phyloP scores from a whole-genome alignment of 495 filamentous ascomycete genomes.

The Daldinia bambusicola region DNA sequence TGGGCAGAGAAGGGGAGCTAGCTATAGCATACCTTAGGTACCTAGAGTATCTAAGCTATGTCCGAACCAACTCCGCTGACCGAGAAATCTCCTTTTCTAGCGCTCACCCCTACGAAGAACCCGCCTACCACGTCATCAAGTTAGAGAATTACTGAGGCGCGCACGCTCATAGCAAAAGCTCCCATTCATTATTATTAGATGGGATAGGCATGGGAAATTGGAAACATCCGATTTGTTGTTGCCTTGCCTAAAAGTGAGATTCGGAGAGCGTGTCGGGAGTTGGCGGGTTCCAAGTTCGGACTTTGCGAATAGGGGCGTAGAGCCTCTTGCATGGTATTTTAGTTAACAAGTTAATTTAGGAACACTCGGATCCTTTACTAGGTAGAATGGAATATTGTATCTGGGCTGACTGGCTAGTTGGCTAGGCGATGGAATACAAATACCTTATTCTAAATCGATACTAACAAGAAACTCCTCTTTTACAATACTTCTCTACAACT shows the following conservation, averaged over 20 bases:
- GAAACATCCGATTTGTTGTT: too few relatives aligned
- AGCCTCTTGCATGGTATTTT: background rate
- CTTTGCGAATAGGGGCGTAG: background rate
- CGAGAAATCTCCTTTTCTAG: conserved; percentile 40
- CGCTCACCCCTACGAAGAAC: conserved; percentile 77
- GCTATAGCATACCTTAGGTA: too few relatives aligned
- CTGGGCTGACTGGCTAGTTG: background rate
- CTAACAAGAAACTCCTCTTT: background rate
- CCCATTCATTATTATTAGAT: background rate
- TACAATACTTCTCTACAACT: background rate
- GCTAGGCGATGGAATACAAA: background rate
- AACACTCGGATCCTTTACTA: background rate
- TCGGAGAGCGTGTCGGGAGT: background rate
- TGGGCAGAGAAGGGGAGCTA: too few relatives aligned
- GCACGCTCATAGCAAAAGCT: too few relatives aligned
- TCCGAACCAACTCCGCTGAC: conserved; percentile 2
- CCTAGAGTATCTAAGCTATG: background rate
- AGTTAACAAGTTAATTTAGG: too few relatives aligned
- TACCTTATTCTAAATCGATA: background rate
- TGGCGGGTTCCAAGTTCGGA: too few relatives aligned
- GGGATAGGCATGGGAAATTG: background rate
- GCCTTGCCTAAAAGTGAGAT: background rate
- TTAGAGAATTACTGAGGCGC: conserved; percentile 67
- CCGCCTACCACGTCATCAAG: conserved; percentile 76
- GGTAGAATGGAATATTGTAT: background rate